Base-by-base conservation (phyloP, 1,284 basidiomycete species). In the Rhodofomes roseus region DNA sequence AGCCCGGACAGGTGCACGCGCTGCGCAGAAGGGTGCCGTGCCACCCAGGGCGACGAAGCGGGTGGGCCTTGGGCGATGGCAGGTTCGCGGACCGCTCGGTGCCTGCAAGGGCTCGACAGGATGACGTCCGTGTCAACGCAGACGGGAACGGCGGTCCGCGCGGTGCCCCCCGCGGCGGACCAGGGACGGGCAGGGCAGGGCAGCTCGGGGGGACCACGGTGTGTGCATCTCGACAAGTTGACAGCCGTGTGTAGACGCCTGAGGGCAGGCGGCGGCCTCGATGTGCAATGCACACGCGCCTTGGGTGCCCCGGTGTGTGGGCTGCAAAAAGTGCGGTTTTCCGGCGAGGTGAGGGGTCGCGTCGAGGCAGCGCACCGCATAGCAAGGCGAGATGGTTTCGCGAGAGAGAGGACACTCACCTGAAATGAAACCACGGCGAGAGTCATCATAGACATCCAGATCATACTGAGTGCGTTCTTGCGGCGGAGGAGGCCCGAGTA, bases 381-480 rank as follows among this genome's bases (percentile, higher is more conserved):
- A 14, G 41, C 41, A 6, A 43, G 41, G 20, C 41, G 41, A 43
- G 6, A 43, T 43, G 18, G 7, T 43, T 18, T 5, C 41, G 41
- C 9, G 5, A 3, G 29, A 61, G 37, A 25, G 22, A 62, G 34
- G 55, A 31, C 60, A 72, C 73, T 41, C 27, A 70, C 74, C 70
- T 71, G 74, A 76, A 80, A 84, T 16, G 79, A 79, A 55, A 82
- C 79, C 62, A 81, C 79, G 58, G 80, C 80, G 40, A 95, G 73
- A 14, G 87, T 84, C 71, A 88, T 87, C 80, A 97, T 84, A 54
- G 85, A 86, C 25, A 95, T 79, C 77, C 88, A 95, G 51, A 98
- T 89, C 93, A 96, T 95, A 22, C 90, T 93, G 8, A 98, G 80
- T 0, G 95, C 96, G 68, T 96, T 97, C 76, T 97, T 97, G 48